Evolutionary conservation across 345 rosid genomes (phyloP), one percentile per base, ranked within the genome.

Genomic region (Eucalyptus globulus): DNA sequence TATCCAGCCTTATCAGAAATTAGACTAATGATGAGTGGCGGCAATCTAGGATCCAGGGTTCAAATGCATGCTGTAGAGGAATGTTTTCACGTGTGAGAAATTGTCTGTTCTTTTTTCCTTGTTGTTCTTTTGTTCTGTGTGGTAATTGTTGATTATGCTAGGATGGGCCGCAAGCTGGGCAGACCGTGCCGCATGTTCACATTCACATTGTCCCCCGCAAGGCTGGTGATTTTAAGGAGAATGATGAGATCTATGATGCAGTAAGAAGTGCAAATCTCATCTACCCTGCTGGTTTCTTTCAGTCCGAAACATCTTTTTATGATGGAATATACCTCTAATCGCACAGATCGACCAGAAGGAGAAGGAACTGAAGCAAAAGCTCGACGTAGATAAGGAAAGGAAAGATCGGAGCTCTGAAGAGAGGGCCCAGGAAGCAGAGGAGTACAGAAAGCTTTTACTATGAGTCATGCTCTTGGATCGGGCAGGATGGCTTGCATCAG

Each of bases 161-260:
- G 99, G 72, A 65, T n/a, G 72, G 72, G 37, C 72, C 37, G 37
- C 72, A 65, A 29, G 34, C 72, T 65, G 72, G 72, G n/a, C 72
- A 65, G 37, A 65, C 34, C 9, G 72, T 65, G 72, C 72, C 34
- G 3, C 72, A 65, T n/a, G 72, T 65, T 65, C 72, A 65, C 37
- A n/a, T 29, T n/a, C 37, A 65, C 31, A 65, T 85, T 7, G 3
- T 50, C 34, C 69, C 69, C 69, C 95, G 99, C 89, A 96, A 93
- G 92, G 95, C 89, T 62, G 97, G 96, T 1, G 99, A 98, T 93
- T 97, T 98, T 91, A 96, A 96, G 95, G 95, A 90, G 90, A 98
- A 98, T 86, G 99, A 98, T 91, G 96, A 98, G 90, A 94, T 98
- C 76, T 96, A 97, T 86, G 99, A 95, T 88, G 99, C 96, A 1